Evolutionary conservation across 768 basidiomycete genomes (phyloP).

Genomic region (Boletus rubroflammeus): DNA sequence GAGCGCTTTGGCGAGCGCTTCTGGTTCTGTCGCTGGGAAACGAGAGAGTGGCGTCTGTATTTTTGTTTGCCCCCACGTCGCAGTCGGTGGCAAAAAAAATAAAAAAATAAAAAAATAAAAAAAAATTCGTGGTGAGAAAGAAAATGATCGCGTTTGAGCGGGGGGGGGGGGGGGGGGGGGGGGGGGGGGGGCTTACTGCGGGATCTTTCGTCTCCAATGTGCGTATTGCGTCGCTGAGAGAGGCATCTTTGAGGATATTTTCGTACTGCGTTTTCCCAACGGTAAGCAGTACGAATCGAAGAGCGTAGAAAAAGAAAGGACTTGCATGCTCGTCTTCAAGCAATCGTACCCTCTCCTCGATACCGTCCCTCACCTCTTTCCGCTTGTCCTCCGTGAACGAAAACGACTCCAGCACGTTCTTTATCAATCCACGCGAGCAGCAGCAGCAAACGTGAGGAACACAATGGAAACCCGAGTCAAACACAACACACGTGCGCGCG

Average conservation of each 20-base stretch:
- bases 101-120: too few relatives aligned
- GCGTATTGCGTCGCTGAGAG: conserved; percentile 24
- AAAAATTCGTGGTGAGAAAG: neutral
- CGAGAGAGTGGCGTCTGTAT: conserved; percentile 67
- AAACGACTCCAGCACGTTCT: conserved; percentile 67
- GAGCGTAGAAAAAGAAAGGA: conserved; percentile 6
- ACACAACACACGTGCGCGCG: conserved; percentile 22
- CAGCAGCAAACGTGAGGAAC: neutral
- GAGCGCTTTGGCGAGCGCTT: conserved; percentile 59
- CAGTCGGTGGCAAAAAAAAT: neutral
- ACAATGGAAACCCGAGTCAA: neutral
- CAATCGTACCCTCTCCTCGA: conserved; percentile 57
- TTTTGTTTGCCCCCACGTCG: too few relatives aligned
- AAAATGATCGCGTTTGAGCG: neutral
- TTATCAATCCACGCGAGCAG: conserved; percentile 22
- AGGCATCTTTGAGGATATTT: conserved; percentile 28
- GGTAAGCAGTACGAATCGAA: neutral
- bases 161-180: neutral
- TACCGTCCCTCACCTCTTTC: conserved; percentile 49
- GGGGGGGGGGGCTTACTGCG: conserved; percentile 9
- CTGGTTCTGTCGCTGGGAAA: conserved; percentile 56
- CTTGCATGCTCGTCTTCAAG: conserved; percentile 85
- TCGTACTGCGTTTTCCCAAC: conserved; percentile 9
- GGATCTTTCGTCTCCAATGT: conserved; percentile 23
- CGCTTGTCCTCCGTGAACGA: conserved; percentile 65